Percentiles rank a stretch among this genome's conserved stretches.
phyloP scores from a whole-genome alignment of 306 rosid species.

The Lablab purpureus region DNA sequence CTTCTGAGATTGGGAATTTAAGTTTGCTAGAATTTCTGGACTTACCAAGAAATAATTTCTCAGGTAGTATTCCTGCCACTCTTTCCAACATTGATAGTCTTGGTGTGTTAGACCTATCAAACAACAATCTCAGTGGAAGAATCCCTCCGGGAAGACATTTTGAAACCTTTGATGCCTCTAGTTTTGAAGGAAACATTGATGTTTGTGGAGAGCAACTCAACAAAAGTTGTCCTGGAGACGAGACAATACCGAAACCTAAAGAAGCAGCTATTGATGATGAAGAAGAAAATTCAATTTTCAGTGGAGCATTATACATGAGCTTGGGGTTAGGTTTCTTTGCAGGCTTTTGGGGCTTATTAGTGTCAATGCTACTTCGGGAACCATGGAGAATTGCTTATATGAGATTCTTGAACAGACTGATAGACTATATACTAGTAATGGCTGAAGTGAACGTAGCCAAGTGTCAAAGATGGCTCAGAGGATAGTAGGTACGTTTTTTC shows the following conservation, averaged over 20 bases:
- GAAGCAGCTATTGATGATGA: background rate
- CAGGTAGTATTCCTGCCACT: no score
- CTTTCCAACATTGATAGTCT: no score
- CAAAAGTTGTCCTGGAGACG: background rate
- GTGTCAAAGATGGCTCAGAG: background rate
- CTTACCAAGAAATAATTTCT: no score
- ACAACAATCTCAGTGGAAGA: background rate
- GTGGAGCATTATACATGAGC: constrained; percentile 37
- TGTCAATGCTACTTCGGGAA: background rate
- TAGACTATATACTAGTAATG: constrained; percentile 2
- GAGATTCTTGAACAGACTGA: constrained; percentile 9
- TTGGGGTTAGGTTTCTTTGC: constrained; percentile 22
- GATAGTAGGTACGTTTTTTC: background rate
- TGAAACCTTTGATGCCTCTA: background rate
- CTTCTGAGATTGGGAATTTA: no score
- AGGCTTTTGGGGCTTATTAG: background rate
- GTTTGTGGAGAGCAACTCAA: constrained; percentile 37
- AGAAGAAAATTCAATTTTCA: constrained; percentile 4
- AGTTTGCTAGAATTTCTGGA: no score
- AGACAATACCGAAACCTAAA: background rate
- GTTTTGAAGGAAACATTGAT: background rate
- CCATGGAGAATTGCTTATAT: constrained; percentile 28
- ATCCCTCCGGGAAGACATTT: background rate
- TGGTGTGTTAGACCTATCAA: no score
- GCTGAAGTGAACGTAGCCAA: background rate